Evolutionary conservation across 2,329 filamentous ascomycete genomes (phyloP), one percentile per base, ranked within the genome.

Genomic region (Claviceps arundinis): DNA sequence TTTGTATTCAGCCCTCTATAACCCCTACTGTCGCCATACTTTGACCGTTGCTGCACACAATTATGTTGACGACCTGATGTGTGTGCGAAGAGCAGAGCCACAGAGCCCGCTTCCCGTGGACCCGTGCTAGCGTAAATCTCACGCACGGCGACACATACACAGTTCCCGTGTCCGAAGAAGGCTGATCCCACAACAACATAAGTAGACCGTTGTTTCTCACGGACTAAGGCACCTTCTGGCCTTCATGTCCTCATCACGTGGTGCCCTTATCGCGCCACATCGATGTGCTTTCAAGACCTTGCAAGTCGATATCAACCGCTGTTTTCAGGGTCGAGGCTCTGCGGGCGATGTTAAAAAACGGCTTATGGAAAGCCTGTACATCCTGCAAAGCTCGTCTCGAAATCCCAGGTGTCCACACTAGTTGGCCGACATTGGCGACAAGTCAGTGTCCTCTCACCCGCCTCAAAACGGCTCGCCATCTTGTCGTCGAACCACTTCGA

Each of bases 401-500:
- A 50, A 17, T 13, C 3, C n/a, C 43, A 47, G 8, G 43, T 37
- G 24, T 48, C 26, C 24, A 17, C 37, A 13, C 26, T 8, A 8
- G 26, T 16, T 37, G 37, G 41, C 37, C 17, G 47, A 38, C 34
- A 22, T 40, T 49, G 45, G 50, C 50, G 49, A 50, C 43, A 13
- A 26, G 47, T 54, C 41, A 8, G 46, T 44, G 50, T 49, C 34
- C 50, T 49, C 17, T 8, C 42, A 26, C 46, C 4, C 41, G 50
- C 46, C 37, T 11, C 22, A 37, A 37, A 41, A 47, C 44, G 45
- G 34, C 52, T 49, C 37, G 30, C 43, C 38, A 17, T 46, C 24
- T 43, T 43, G 50, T 51, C 42, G 52, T 54, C 47, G 37, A 51
- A 48, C 19, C 34, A 26, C 37, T 37, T 47, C 34, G 52, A 54